A percentile compares a stretch with the other conserved stretches of the same genome.
These are phyloP conservation scores for Pseudoneurospora amorphoporcata DNA, from an alignment of 495 filamentous ascomycete genomes.

Conservation along the genomic window DNA sequence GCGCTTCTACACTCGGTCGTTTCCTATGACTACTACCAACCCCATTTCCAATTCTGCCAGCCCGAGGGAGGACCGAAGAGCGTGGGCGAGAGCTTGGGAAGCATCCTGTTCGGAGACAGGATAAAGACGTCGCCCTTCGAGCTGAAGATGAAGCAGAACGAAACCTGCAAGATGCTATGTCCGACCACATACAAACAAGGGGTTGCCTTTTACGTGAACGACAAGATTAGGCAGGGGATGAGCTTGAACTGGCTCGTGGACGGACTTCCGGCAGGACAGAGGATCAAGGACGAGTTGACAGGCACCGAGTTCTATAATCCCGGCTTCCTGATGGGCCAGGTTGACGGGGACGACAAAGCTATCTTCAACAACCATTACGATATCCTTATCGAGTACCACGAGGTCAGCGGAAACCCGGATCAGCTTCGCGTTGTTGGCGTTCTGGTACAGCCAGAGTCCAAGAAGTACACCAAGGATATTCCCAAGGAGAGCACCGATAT, in stretches of 20 bases:
- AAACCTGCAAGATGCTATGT: conserved; percentile 76
- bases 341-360: conserved; percentile 41
- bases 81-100: conserved; percentile 81
- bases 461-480: conserved; percentile 45
- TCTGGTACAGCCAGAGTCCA: conserved; percentile 69
- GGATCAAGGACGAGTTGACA: conserved; percentile 61
- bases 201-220: conserved; percentile 69
- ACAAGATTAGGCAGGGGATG: conserved; percentile 68
- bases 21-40: conserved; percentile 91
- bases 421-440: conserved; percentile 86
- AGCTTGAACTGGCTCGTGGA: conserved; percentile 94
- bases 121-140: conserved; percentile 89
- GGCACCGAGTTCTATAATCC: conserved; percentile 70
- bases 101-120: conserved; percentile 92
- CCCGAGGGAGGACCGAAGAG: conserved; percentile 63
- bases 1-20: conserved; percentile 79
- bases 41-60: conserved; percentile 73
- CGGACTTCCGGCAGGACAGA: conserved; percentile 79
- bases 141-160: conserved; percentile 71
- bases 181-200: conserved; percentile 52
- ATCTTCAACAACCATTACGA: conserved; percentile 88
- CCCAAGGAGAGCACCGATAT: conserved; percentile 35
- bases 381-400: conserved; percentile 88
- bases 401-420: conserved; percentile 44
- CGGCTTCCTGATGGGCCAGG: conserved; percentile 74